A percentile compares a stretch with the other conserved stretches of the same genome.
phyloP scores from a whole-genome alignment of 345 rosid genomes.

The Populus euphratica region DNA sequence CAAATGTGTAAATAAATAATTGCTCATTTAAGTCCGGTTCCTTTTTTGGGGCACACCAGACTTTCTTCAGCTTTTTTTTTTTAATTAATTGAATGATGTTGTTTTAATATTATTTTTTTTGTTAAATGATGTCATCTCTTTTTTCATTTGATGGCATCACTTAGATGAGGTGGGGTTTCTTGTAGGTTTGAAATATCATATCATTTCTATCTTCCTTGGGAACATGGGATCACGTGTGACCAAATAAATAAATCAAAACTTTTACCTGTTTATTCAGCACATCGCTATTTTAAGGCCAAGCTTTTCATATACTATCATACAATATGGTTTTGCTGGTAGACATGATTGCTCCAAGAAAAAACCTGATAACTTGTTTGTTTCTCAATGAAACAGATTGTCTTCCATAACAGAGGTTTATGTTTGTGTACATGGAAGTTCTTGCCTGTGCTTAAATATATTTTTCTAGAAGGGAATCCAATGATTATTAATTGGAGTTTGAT shows the following conservation, averaged over 20 bases:
- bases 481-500: not conserved
- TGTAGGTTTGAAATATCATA: not conserved
- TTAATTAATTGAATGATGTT: too few species aligned
- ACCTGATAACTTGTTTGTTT: too few species aligned
- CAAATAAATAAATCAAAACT: not conserved
- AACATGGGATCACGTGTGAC: not conserved
- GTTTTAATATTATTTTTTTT: too few species aligned
- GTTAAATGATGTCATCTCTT: too few species aligned
- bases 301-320: not conserved
- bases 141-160: not conserved
- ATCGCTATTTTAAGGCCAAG: not conserved
- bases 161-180: too few species aligned
- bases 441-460: not conserved
- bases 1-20: not conserved
- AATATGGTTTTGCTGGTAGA: not conserved
- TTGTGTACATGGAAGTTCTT: not conserved
- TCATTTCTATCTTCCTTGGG: not conserved
- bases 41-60: not conserved
- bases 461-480: not conserved
- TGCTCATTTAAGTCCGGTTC: not conserved
- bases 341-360: not conserved
- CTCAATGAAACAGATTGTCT: not conserved
- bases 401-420: not conserved
- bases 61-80: too few species aligned
- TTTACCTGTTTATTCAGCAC: not conserved